Evolutionary conservation across 75 land plant species (phyloP).

Genomic region (Cupressus sempervirens): DNA sequence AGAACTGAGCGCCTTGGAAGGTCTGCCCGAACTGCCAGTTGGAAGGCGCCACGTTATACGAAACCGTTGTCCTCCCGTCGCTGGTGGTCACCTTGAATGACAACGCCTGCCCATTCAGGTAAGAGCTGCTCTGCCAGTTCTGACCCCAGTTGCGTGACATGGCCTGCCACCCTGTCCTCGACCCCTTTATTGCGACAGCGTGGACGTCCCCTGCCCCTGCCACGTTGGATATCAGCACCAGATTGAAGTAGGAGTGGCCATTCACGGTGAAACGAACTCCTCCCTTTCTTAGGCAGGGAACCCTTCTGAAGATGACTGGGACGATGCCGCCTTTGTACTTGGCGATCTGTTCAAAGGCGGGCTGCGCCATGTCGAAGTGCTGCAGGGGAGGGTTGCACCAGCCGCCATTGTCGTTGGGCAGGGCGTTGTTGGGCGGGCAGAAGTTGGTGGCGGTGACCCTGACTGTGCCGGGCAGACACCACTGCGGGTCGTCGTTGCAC

Average conservation of each 20-base stretch:
- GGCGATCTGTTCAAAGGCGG: neutral
- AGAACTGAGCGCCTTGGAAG: neutral
- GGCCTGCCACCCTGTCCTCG: slow-evolving; percentile 8
- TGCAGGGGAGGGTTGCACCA: neutral
- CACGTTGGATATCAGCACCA: slow-evolving; percentile 11
- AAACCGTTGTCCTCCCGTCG: slow-evolving; percentile 7
- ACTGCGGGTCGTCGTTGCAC: neutral
- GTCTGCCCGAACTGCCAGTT: slow-evolving; percentile 19
- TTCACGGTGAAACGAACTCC: slow-evolving; percentile 15
- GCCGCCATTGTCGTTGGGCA: neutral
- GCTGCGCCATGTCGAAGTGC: neutral
- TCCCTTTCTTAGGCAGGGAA: slow-evolving; percentile 4
- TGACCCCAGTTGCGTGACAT: slow-evolving; percentile 15
- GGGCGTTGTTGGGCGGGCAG: neutral
- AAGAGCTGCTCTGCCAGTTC: slow-evolving; percentile 15
- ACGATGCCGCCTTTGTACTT: neutral
- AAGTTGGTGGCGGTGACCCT: neutral
- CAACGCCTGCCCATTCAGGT: slow-evolving; percentile 9
- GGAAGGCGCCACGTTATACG: neutral
- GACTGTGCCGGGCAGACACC: neutral
- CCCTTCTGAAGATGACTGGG: neutral
- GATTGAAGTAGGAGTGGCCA: slow-evolving; percentile 8
- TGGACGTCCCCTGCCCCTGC: slow-evolving; percentile 17
- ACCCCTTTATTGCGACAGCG: slow-evolving; percentile 13
- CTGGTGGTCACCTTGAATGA: slow-evolving; percentile 12